Evolutionary conservation across 176 grass and related monocot genomes (phyloP).

Genomic region (Triticum turgidum): DNA sequence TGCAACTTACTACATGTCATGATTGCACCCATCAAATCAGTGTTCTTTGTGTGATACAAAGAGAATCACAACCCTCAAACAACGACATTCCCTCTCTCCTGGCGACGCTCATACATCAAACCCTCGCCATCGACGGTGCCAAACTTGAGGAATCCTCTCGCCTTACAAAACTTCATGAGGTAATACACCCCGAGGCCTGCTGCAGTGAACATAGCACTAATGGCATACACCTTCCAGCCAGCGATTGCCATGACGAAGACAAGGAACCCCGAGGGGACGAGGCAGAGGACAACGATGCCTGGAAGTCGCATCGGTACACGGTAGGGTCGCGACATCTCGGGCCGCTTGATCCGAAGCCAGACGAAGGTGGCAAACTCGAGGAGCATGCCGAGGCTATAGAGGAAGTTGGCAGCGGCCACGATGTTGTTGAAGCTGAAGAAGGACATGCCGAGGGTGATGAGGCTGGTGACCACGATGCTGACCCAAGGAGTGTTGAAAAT

Average conservation of each 20-base stretch:
- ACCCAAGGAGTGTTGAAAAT: slow-evolving; percentile 70
- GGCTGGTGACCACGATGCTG: slow-evolving; percentile 38
- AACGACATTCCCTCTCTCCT: not conserved
- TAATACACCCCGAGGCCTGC: slow-evolving; percentile 49
- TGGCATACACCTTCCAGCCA: slow-evolving; percentile 67
- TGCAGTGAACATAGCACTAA: slow-evolving; percentile 50
- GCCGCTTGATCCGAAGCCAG: no score
- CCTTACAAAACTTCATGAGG: slow-evolving; percentile 56
- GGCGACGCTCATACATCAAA: not conserved
- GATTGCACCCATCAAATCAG: not conserved
- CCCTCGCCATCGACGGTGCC: not conserved
- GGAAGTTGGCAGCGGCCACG: no score
- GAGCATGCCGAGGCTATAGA: no score
- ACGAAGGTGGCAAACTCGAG: no score
- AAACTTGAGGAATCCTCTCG: slow-evolving; percentile 48
- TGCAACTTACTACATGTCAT: not conserved
- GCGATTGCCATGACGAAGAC: slow-evolving; percentile 89
- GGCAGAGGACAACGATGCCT: slow-evolving; percentile 39
- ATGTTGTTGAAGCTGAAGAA: no score
- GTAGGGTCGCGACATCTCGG: no score
- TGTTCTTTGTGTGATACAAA: not conserved
- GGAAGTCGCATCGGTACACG: not conserved
- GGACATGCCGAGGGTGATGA: no score
- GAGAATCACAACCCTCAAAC: not conserved
- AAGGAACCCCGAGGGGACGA: slow-evolving; percentile 69